Base-by-base conservation (phyloP, 2,329 filamentous ascomycete species). In the Talaromyces sp. region DNA sequence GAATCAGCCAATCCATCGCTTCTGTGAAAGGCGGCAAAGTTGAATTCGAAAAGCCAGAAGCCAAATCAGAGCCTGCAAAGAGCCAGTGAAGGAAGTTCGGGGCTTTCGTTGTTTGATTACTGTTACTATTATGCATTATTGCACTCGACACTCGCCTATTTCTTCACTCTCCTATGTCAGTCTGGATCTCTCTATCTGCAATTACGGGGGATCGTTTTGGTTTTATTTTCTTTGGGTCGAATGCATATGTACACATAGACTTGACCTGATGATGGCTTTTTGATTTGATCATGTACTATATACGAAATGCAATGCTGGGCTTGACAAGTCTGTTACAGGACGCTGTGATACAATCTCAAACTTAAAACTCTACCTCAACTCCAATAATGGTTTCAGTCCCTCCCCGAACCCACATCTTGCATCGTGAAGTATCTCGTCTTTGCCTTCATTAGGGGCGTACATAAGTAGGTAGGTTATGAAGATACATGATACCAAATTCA, bases 1-100 rank as follows among this genome's bases (percentile, higher is more conserved):
- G 69, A 28, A 65, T 69, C 27, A 67, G 66, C 42, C 71, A 72
- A 51, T 72, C 67, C 59, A 77, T 88, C 51, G 85, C 85, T 0
- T 82, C 77, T 42, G 81, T 87, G 32, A 78, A 78, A 17, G 84
- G 86, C 65, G 88, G 88, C 19, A 89, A 88, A 73, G 87, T 88
- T n/a, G 79, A 80, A 42, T 86, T 91, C 68, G 81, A 86, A 68
- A 70, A 73, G 60, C 62, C 67, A 19, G 63, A 19, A n/a, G 49
- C 49, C 25, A 53, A 53, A 53, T 53, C 49, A 30, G 25, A 53
- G 28, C 30, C 47, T 56, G 27, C 60, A 42, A 59, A 58, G 57
- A 59, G 44, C 9, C 56, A 58, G 22, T 53, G 28, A 47, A 47
- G 42, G n/a, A 32, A 32, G 11, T 5, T 22, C 44, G 19, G 9